Evolutionary conservation across 2,329 filamentous ascomycete species (phyloP).

Genomic region (Phaeoacremonium minimum): DNA sequence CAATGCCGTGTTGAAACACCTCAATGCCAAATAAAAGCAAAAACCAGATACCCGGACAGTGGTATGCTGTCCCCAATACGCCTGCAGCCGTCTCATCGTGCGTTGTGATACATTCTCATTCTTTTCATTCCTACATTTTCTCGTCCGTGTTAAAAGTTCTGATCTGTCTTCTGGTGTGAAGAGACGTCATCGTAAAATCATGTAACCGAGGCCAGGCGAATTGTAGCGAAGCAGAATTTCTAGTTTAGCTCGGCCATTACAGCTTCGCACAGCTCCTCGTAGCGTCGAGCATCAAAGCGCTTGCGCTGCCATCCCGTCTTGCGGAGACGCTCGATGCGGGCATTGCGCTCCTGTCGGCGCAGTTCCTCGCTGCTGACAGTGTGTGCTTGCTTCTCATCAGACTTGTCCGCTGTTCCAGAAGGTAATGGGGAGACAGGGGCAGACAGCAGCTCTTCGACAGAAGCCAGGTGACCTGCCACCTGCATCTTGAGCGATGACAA

Average conservation of each 20-base stretch:
- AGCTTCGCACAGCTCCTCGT: constrained; percentile 46
- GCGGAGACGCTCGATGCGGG: constrained; percentile 50
- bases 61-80: no score
- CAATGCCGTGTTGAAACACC: no score
- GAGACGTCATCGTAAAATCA: no score
- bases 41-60: no score
- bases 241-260: constrained; percentile 45
- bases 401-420: constrained; percentile 2
- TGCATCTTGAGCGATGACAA: constrained; percentile 44
- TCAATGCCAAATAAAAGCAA: no score
- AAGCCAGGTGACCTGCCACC: constrained; percentile 40
- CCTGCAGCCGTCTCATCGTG: no score
- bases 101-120: no score
- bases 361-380: constrained; percentile 24
- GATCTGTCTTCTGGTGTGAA: no score
- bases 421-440: constrained; percentile 5
- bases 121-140: no score
- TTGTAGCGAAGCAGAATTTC: no score
- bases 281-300: constrained; percentile 49
- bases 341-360: constrained; percentile 35
- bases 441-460: constrained; percentile 36
- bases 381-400: constrained; percentile 15
- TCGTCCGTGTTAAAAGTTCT: no score
- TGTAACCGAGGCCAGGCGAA: no score
- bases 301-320: constrained; percentile 51